Evolutionary conservation across 768 basidiomycete species (phyloP).

Genomic region (Dentipellis fragilis): DNA sequence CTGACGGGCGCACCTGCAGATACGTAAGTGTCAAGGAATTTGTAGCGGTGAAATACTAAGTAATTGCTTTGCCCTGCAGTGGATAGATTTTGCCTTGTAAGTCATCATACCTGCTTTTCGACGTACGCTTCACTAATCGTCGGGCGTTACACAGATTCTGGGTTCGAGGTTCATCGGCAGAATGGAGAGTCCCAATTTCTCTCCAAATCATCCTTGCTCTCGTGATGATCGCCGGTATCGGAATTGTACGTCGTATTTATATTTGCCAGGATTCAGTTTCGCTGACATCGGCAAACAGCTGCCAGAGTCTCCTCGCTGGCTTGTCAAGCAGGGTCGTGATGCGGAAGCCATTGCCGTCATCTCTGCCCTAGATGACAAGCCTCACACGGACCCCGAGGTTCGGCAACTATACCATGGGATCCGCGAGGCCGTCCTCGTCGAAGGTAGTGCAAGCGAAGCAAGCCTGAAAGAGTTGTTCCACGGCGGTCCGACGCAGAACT

Average conservation of each 20-base stretch:
- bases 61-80: neutral
- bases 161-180: slow-evolving; percentile 37
- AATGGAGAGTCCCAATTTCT: slow-evolving; percentile 57
- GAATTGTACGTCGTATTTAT: slow-evolving; percentile 29
- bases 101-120: slow-evolving; percentile 8
- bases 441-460: slow-evolving; percentile 24
- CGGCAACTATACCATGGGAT: slow-evolving; percentile 45
- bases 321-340: slow-evolving; percentile 42
- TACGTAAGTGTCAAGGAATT: neutral
- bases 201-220: slow-evolving; percentile 48
- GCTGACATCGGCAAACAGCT: slow-evolving; percentile 23
- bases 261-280: too few species aligned
- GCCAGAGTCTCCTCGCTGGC: slow-evolving; percentile 53
- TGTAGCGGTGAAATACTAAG: neutral
- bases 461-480: slow-evolving; percentile 45
- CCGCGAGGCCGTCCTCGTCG: slow-evolving; percentile 39
- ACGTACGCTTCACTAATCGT: neutral
- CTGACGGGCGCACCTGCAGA: neutral
- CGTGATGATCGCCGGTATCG: slow-evolving; percentile 39
- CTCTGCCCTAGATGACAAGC: slow-evolving; percentile 47
- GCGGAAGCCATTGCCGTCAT: slow-evolving; percentile 52
- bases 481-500: slow-evolving; percentile 48
- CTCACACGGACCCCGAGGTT: slow-evolving; percentile 34
- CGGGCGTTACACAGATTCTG: slow-evolving; percentile 30
- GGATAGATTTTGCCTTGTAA: slow-evolving; percentile 44